A percentile compares a stretch with the other conserved stretches of the same genome.
These are phyloP conservation scores for Lolium perenne DNA, from an alignment of 176 grass and related monocot genomes.

Conservation along the genomic window DNA sequence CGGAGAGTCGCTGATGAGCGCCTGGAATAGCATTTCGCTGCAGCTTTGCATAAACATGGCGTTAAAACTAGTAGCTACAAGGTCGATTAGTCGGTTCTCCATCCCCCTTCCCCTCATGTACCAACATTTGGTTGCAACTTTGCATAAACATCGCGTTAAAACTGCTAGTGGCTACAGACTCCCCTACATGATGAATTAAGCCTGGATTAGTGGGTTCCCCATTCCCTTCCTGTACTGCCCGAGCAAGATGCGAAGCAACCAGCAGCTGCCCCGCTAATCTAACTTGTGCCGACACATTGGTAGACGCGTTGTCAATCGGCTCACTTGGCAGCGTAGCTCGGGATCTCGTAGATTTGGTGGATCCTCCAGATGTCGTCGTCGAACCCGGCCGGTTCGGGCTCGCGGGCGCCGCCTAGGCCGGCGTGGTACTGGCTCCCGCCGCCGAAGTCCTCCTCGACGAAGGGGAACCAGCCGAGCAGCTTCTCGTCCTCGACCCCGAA, in stretches of 20 bases:
- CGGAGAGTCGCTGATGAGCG: too few species aligned
- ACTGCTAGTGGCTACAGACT: background rate
- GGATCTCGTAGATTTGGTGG: slow-evolving; percentile 65
- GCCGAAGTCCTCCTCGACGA: slow-evolving; percentile 74
- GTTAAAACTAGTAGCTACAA: background rate
- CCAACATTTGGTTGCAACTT: too few species aligned
- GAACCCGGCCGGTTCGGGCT: background rate
- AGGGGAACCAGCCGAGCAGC: slow-evolving; percentile 81
- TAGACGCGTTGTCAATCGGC: too few species aligned
- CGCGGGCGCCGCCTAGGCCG: background rate
- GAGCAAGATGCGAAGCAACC: too few species aligned
- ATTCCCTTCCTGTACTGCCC: background rate
- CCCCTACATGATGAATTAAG: background rate
- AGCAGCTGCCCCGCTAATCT: too few species aligned
- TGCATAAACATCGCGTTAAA: background rate
- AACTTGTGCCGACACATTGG: too few species aligned
- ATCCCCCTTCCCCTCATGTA: background rate
- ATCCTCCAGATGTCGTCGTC: slow-evolving; percentile 74
- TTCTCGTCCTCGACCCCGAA: slow-evolving; percentile 80
- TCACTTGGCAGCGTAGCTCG: slow-evolving; percentile 52
- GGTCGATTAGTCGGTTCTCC: background rate
- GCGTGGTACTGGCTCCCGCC: background rate
- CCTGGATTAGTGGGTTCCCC: background rate
- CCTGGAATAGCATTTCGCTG: too few species aligned
- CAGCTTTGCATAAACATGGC: background rate